These are phyloP conservation scores for Boletus sensibilis DNA, from an alignment of 768 basidiomycete species.

Conservation along the genomic window DNA sequence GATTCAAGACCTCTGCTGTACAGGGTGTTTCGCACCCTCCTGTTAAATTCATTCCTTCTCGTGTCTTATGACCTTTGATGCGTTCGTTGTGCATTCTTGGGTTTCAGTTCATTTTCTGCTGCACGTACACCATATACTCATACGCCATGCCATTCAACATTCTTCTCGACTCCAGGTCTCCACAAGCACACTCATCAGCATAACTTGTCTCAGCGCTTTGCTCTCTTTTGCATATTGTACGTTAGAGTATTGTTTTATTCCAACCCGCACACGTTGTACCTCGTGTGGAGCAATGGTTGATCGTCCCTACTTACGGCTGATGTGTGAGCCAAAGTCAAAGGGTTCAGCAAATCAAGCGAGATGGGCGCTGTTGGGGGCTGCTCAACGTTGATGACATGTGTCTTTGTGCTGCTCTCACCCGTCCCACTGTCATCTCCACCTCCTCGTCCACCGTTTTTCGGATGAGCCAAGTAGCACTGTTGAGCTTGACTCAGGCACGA, in stretches of 20 bases:
- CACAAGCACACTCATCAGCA: conserved; percentile 33
- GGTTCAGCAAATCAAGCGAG: conserved; percentile 14
- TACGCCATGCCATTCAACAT: conserved; percentile 33
- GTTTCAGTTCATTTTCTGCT: conserved; percentile 32
- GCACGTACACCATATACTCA: conserved; percentile 34
- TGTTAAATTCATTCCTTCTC: conserved; percentile 50
- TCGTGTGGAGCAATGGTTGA: conserved; percentile 4
- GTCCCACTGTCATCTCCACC: background rate
- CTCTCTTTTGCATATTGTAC: conserved; percentile 45
- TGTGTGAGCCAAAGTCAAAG: background rate
- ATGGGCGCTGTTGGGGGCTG: conserved; percentile 24
- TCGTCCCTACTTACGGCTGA: background rate
- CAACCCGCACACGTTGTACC: conserved; percentile 14
- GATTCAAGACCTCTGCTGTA: conserved; percentile 83
- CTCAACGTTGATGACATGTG: conserved; percentile 3
- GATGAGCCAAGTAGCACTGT: background rate
- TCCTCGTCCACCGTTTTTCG: background rate
- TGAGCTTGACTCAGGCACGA: background rate
- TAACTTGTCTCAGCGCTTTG: conserved; percentile 19
- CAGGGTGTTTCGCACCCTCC: conserved; percentile 50
- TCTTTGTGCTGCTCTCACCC: background rate
- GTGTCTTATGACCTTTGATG: conserved; percentile 25
- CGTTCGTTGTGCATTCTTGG: conserved; percentile 25
- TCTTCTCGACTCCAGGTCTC: conserved; percentile 21
- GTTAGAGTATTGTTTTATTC: conserved; percentile 36